Percentiles rank a stretch among this genome's conserved stretches.
Conservation (phyloP, 306 rosid species). For the Lupinus albus region DNA sequence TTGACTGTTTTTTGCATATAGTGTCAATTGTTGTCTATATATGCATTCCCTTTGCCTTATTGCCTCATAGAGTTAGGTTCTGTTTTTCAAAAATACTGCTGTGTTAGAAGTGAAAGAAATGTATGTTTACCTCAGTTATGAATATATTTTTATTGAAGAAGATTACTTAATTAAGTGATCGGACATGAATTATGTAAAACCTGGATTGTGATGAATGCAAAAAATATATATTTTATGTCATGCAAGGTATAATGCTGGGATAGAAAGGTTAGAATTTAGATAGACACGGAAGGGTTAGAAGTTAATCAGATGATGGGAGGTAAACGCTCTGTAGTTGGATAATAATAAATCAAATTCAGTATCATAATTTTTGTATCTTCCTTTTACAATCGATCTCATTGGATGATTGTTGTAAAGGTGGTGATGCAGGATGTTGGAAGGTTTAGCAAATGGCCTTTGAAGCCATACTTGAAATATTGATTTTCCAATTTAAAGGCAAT, state of each 20-base stretch:
- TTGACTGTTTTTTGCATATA: conserved; percentile 5
- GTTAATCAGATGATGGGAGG: conserved; percentile 2
- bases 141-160: neutral
- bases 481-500: conserved; percentile 2
- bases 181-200: neutral
- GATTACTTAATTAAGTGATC: neutral
- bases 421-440: neutral
- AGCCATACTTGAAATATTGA: conserved; percentile 1
- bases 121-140: neutral
- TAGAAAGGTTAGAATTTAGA: neutral
- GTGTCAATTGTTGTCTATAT: conserved; percentile 7
- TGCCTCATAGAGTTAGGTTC: neutral
- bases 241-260: conserved; percentile 5
- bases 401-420: neutral
- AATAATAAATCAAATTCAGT: neutral
- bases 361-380: neutral
- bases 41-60: conserved; percentile 1
- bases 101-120: conserved; percentile 4
- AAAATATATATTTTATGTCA: neutral
- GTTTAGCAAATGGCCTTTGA: neutral
- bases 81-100: neutral
- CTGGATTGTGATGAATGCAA: conserved; percentile 2
- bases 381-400: conserved; percentile 1
- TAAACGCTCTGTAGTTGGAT: neutral
- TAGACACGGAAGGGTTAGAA: conserved; percentile 12